A percentile compares a stretch with the other conserved stretches of the same genome.
Evolutionary conservation across 192 early-diverging fungal species (phyloP).

Genomic region (Pecoramyces ruminantium): DNA sequence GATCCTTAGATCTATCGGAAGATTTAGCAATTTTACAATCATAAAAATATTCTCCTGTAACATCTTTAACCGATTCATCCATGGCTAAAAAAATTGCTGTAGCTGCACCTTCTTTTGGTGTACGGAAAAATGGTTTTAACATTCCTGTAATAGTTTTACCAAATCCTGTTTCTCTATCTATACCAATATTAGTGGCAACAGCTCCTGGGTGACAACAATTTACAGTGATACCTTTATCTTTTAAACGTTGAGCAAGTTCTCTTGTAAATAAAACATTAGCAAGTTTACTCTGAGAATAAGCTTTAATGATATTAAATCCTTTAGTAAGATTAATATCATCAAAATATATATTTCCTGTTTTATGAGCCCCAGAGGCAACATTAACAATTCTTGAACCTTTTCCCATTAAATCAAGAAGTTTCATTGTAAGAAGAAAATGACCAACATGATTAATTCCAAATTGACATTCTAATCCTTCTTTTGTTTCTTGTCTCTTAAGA

Average conservation of each 20-base stretch:
- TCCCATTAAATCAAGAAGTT: slow-evolving; percentile 4
- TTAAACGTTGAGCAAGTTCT: slow-evolving; percentile 22
- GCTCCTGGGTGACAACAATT: slow-evolving; percentile 38
- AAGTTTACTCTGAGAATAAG: slow-evolving; percentile 38
- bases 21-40: too few species aligned
- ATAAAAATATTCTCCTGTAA: too few species aligned
- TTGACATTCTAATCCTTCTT: slow-evolving; percentile 40
- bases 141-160: too few species aligned
- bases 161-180: too few species aligned
- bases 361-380: slow-evolving; percentile 15
- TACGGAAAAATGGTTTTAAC: too few species aligned
- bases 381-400: slow-evolving; percentile 10
- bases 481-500: slow-evolving; percentile 30
- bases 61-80: too few species aligned
- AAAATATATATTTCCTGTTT: slow-evolving; percentile 19
- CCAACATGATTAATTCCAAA: slow-evolving; percentile 47
- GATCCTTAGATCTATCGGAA: too few species aligned
- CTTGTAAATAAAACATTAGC: slow-evolving; percentile 27
- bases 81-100: too few species aligned
- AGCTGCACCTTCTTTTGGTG: too few species aligned
- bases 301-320: slow-evolving; percentile 24
- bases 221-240: slow-evolving; percentile 15
- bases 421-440: slow-evolving; percentile 27
- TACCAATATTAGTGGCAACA: slow-evolving; percentile 14
- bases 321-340: slow-evolving; percentile 18